Base-by-base conservation (phyloP, 305 asterid genomes). In the Fraxinus dipetala region DNA sequence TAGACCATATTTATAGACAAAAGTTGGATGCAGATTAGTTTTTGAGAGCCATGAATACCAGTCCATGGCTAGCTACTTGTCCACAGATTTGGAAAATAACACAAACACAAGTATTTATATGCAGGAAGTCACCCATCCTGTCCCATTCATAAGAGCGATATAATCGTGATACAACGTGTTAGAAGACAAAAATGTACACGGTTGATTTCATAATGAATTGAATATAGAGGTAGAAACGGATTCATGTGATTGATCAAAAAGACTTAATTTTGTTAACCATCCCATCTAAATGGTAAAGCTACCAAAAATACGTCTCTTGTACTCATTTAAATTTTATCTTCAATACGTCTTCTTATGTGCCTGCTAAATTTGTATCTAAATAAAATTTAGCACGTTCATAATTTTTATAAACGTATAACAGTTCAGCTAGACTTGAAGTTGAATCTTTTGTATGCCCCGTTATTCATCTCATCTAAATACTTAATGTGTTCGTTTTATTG, bases 11-110 rank as follows among this genome's bases (percentile, higher is more conserved):
- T 95, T 91, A 70, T 90, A 84, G 16, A 85, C 48, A 36, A 87
- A 80, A 10, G 88, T 82, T 69, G 90, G 89, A 7, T 93, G 95
- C 5, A 95, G 97, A 79, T 79, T 85, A n/a, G 95, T 87, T 83
- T 87, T 89, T 13, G 93, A 91, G 69, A 95, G 76, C 98, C 98
- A 95, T 20, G 94, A 86, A 84, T 86, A 89, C 98, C 98, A 93
- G 85, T 95, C 97, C 98, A 95, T 95, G 85, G 81, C 67, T 48
- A 30, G 35, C 31, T 20, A 24, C 76, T 78, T 70, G n/a, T 38
- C 45, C 59, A 16, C 6, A 22, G 2, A 32, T 69, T 82, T 31
- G 32, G 65, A 75, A 13, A 63, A 34, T 76, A 48, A 35, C 30
- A 59, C 69, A 18, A 59, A 22, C 14, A 18, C 69, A 0, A 20